A percentile compares a stretch with the other conserved stretches of the same genome.
Evolutionary conservation across 345 rosid genomes (phyloP).

Genomic region (Toxicodendron radicans): DNA sequence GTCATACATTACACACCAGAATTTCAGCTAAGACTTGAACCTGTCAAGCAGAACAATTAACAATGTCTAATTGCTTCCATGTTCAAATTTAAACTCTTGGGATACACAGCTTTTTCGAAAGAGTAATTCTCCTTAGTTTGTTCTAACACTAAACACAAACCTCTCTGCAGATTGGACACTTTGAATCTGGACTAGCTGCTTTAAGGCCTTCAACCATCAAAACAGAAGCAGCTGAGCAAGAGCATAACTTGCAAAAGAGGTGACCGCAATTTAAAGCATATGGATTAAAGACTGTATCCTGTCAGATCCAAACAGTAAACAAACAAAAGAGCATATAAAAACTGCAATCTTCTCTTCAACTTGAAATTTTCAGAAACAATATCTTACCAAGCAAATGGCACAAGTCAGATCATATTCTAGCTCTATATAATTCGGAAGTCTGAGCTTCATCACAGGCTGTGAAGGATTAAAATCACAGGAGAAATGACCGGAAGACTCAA

Average conservation of each 20-base stretch:
- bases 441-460: constrained; percentile 57
- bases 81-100: background rate
- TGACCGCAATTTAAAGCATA: constrained; percentile 89
- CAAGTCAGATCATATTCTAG: constrained; percentile 81
- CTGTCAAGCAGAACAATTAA: background rate
- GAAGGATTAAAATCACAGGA: constrained; percentile 53
- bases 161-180: constrained; percentile 96
- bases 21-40: background rate
- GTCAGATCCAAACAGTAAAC: constrained; percentile 17
- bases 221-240: constrained; percentile 87
- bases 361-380: constrained; percentile 9
- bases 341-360: background rate
- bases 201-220: constrained; percentile 71
- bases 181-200: constrained; percentile 54
- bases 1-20: background rate
- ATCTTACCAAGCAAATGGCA: constrained; percentile 79
- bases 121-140: background rate
- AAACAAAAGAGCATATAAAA: background rate
- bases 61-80: background rate
- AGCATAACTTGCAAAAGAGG: constrained; percentile 87
- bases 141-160: constrained; percentile 33
- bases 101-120: background rate
- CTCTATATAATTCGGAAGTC: constrained; percentile 56
- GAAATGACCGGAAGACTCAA: constrained; percentile 50
- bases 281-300: constrained; percentile 87